Evolutionary conservation across 2,329 filamentous ascomycete genomes (phyloP).

Genomic region (Falciphora oryzae): DNA sequence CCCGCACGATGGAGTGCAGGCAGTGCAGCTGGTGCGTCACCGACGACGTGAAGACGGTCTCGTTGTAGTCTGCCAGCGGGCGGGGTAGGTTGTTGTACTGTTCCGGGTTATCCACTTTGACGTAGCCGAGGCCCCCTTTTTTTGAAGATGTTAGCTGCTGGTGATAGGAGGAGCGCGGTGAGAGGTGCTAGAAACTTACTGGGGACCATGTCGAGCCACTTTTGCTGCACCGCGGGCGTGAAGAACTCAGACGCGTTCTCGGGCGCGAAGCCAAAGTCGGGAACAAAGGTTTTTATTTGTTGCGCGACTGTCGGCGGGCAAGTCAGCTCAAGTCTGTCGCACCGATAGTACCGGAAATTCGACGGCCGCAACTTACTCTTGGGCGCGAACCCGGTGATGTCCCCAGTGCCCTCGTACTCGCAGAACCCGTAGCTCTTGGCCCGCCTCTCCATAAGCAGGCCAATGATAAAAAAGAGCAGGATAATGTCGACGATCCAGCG

Average conservation of each 20-base stretch:
- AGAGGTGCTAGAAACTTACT: slow-evolving; percentile 20
- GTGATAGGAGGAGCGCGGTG: background rate
- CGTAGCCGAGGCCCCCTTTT: slow-evolving; percentile 33
- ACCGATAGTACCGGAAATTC: background rate
- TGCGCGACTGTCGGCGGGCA: slow-evolving; percentile 26
- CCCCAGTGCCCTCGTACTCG: slow-evolving; percentile 28
- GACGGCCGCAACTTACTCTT: slow-evolving; percentile 22
- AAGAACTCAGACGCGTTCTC: slow-evolving; percentile 35
- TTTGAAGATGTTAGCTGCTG: background rate
- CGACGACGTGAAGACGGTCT: slow-evolving; percentile 34
- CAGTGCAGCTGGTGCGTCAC: slow-evolving; percentile 40
- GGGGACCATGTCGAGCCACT: slow-evolving; percentile 35
- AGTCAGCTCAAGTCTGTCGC: background rate
- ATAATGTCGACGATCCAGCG: slow-evolving; percentile 28
- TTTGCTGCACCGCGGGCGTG: slow-evolving; percentile 23
- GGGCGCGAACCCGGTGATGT: slow-evolving; percentile 35
- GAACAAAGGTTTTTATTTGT: slow-evolving; percentile 32
- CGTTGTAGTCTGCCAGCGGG: slow-evolving; percentile 25
- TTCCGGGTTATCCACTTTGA: slow-evolving; percentile 28
- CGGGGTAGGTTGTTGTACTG: slow-evolving; percentile 31
- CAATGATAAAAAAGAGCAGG: slow-evolving; percentile 29
- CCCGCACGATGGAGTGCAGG: slow-evolving; percentile 32
- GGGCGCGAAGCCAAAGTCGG: slow-evolving; percentile 30
- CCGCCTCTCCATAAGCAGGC: slow-evolving; percentile 27
- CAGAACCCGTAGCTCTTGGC: slow-evolving; percentile 3